These are phyloP conservation scores for Fomes fomentarius DNA, from an alignment of 1,284 basidiomycete species.

Conservation along the genomic window DNA sequence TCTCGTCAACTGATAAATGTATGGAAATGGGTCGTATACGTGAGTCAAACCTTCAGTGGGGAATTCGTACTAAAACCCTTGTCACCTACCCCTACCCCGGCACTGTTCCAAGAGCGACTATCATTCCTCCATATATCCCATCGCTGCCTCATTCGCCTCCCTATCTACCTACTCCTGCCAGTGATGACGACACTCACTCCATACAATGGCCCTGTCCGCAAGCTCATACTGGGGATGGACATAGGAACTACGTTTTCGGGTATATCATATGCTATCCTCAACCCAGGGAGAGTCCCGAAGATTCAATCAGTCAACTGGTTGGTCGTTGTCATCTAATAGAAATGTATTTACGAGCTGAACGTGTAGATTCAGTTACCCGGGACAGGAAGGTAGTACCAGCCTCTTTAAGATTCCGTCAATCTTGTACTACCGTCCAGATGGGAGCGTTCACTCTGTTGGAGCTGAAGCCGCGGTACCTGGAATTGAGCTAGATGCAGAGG, in stretches of 20 bases:
- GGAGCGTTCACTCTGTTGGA: constrained; percentile 51
- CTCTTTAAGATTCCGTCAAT: constrained; percentile 58
- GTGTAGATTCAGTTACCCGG: constrained; percentile 48
- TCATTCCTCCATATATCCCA: no score
- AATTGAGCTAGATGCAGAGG: constrained; percentile 45
- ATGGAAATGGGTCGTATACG: no score
- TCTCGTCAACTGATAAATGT: no score
- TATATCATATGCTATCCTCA: constrained; percentile 46
- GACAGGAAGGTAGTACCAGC: constrained; percentile 40
- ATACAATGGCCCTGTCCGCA: constrained; percentile 29
- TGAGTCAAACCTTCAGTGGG: no score
- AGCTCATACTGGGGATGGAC: constrained; percentile 52
- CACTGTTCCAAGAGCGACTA: no score
- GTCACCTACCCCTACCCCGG: no score
- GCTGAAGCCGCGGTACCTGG: constrained; percentile 51
- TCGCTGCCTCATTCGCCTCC: no score
- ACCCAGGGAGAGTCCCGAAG: constrained; percentile 40
- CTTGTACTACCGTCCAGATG: constrained; percentile 53
- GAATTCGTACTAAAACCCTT: no score
- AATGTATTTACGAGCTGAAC: no score
- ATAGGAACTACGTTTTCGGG: constrained; percentile 58
- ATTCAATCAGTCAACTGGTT: constrained; percentile 45
- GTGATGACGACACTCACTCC: neutral
- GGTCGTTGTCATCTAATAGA: no score
- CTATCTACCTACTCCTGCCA: neutral